Base-by-base conservation (phyloP, 176 grass and related monocot genomes). In the Olyra latifolia region DNA sequence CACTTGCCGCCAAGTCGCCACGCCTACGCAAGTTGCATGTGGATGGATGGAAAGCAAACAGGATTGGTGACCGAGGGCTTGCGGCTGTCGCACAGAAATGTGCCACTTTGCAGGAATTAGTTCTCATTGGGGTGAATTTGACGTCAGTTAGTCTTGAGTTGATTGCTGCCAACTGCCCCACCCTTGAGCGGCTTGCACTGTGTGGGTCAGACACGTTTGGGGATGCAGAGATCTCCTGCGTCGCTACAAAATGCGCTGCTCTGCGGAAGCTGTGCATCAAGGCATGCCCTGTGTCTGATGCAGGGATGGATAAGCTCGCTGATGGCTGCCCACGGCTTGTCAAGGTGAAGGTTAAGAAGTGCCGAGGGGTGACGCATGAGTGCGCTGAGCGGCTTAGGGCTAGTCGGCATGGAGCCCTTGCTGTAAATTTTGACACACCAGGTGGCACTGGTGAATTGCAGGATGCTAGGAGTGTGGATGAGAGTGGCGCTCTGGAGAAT, bases 271-370 rank as follows among this genome's bases (percentile, higher is more conserved):
- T 99, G 11, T 99, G 96, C 70, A 93, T 99, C 81, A 99, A 99
- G 76, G 92, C 90, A 0, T 99, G 96, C 63, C 96, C 96, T 1
- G 90, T 99, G 8, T 89, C 92, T 55, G 96, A 99, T 0, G 60
- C 43, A 4, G 96, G 96, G 58, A 89, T 99, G 86, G 79, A 85
- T 32, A 88, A 89, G 23, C 90, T 99, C 0, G 93, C 84, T 6
- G 75, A 83, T 44, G 96, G 96, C 24, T 95, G 92, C 78, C 96
- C 96, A 6, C 90, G 84, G 13, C 83, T 99, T 52, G 96, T 93
- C 45, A 99, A 99, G 84, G 90, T 99, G 55, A 99, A 99, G 87
- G 85, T 99, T 58, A 99, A 99, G 82, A 95, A 92, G 76, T 99
- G 96, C 13, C 88, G 87, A 0, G 66, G 82, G 8, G 96, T 99